phyloP scores from a whole-genome alignment of 441 rosid species.

The Cnidoscolus chayamansa region DNA sequence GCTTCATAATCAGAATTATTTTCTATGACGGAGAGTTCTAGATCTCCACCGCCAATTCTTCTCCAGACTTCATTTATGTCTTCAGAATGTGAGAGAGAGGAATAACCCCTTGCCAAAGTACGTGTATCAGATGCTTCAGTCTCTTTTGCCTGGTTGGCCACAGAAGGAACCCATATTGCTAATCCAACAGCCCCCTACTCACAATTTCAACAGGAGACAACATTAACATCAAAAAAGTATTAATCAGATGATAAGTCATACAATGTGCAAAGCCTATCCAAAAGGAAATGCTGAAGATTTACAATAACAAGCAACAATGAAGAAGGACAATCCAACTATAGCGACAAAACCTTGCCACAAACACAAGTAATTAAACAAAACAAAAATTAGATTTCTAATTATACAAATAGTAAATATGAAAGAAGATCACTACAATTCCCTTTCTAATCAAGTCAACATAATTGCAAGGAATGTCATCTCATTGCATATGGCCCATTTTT shows the following conservation, averaged over 20 bases:
- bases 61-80: constrained; percentile 47
- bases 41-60: constrained; percentile 38
- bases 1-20: constrained; percentile 47
- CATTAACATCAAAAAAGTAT: background rate
- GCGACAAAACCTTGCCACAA: background rate
- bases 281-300: background rate
- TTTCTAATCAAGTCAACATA: background rate
- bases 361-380: background rate
- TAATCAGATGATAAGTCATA: background rate
- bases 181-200: constrained; percentile 93
- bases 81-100: constrained; percentile 55
- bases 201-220: constrained; percentile 5
- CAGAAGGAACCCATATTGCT: constrained; percentile 99
- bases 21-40: constrained; percentile 61
- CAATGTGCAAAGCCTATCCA: background rate
- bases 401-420: background rate
- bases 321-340: background rate
- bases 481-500: background rate
- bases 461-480: background rate
- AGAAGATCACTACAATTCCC: background rate
- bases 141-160: constrained; percentile 76
- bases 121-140: constrained; percentile 54
- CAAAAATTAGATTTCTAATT: background rate
- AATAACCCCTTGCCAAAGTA: constrained; percentile 63
- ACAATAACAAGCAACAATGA: background rate